Evolutionary conservation across 495 filamentous ascomycete genomes (phyloP).

Genomic region (Clavariopsis aquatica): DNA sequence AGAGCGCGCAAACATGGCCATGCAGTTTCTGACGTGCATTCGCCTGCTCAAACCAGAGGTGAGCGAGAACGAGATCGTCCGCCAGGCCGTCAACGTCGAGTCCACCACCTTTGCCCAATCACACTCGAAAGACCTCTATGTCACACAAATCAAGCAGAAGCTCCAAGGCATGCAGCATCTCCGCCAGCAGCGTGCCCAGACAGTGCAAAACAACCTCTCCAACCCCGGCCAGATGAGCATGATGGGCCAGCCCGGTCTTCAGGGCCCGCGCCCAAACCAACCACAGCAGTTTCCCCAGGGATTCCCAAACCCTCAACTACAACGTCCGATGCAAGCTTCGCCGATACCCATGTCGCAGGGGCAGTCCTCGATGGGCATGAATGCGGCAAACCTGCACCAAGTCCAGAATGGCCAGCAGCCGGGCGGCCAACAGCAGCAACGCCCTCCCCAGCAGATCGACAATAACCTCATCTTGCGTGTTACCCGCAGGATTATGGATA

Average conservation of each 20-base stretch:
- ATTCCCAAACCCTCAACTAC: constrained; percentile 56
- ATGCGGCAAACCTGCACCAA: constrained; percentile 38
- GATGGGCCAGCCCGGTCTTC: constrained; percentile 22
- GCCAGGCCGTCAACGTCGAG: constrained; percentile 11
- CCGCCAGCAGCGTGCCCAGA: constrained; percentile 12
- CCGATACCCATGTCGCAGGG: constrained; percentile 51
- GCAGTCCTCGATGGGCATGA: constrained; percentile 48
- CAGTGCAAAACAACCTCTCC: constrained; percentile 12
- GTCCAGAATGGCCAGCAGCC: constrained; percentile 42
- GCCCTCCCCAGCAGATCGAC: constrained; percentile 28
- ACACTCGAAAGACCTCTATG: constrained; percentile 15
- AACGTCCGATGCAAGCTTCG: constrained; percentile 56
- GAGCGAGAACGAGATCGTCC: constrained; percentile 2
- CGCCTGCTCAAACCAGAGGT: constrained; percentile 26
- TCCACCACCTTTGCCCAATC: constrained; percentile 3
- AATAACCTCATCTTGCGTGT: constrained; percentile 50
- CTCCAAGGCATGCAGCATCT: constrained; percentile 18
- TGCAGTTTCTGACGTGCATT: constrained; percentile 19
- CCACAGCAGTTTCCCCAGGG: constrained; percentile 46
- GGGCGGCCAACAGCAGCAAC: constrained; percentile 20
- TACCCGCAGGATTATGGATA: constrained; percentile 48
- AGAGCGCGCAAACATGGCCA: constrained; percentile 17
- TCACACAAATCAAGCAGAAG: constrained; percentile 3
- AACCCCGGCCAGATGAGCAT: constrained; percentile 24
- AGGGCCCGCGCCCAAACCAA: constrained; percentile 15